These are phyloP conservation scores for Microbotryum scabiosae DNA, from an alignment of 1,284 basidiomycete genomes.

Conservation along the genomic window DNA sequence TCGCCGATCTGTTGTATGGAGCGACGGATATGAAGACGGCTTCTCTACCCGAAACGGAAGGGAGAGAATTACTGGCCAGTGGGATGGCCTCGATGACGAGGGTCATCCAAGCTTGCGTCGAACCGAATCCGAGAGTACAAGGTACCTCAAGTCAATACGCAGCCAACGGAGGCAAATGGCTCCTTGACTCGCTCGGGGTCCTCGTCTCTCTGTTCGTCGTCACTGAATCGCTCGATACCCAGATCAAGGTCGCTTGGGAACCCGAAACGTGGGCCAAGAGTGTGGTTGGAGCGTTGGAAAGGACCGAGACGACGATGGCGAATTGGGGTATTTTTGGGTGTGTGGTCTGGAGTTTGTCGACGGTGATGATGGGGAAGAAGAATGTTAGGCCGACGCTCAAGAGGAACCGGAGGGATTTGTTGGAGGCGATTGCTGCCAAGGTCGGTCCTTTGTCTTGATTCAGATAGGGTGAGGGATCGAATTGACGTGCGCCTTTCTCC, in stretches of 20 bases:
- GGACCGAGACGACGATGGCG: slow-evolving; percentile 34
- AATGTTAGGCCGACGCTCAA: slow-evolving; percentile 50
- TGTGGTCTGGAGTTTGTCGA: slow-evolving; percentile 53
- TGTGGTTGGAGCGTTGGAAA: slow-evolving; percentile 33
- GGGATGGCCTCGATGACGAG: slow-evolving; percentile 11
- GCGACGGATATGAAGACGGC: slow-evolving; percentile 21
- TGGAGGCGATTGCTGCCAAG: slow-evolving; percentile 7
- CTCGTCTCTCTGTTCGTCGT: slow-evolving; percentile 11
- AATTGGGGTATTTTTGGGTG: slow-evolving; percentile 61
- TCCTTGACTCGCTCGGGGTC: slow-evolving; percentile 3
- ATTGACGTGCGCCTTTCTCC: neutral
- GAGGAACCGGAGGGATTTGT: neutral
- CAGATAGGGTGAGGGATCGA: neutral
- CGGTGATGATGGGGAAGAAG: slow-evolving; percentile 48
- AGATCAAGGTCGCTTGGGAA: slow-evolving; percentile 33
- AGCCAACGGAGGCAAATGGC: neutral
- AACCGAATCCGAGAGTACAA: neutral
- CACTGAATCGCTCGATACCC: neutral
- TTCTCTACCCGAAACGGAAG: slow-evolving; percentile 20
- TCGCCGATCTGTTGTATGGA: slow-evolving; percentile 19
- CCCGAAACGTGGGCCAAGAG: slow-evolving; percentile 38
- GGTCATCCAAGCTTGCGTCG: slow-evolving; percentile 2
- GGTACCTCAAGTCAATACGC: neutral
- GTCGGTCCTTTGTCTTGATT: neutral
- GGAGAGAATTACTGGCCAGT: slow-evolving; percentile 15